These are phyloP conservation scores for Lecanosticta acicola DNA, from an alignment of 2,329 filamentous ascomycete genomes.

Conservation along the genomic window DNA sequence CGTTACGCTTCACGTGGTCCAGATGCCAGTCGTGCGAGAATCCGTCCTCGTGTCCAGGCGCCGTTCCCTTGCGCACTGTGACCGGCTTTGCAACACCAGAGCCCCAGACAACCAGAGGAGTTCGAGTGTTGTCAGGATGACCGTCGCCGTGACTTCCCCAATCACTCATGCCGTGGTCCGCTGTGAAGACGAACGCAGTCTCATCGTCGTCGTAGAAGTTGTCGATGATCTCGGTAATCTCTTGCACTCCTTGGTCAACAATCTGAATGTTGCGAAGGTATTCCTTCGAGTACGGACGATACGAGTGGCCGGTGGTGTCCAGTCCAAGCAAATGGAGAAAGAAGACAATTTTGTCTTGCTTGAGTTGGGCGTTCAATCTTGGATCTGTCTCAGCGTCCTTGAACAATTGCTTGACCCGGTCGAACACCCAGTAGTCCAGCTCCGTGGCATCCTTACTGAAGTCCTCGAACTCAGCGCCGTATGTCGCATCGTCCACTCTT, in stretches of 20 bases:
- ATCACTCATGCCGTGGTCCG: conserved; percentile 98
- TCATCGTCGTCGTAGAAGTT: conserved; percentile 76
- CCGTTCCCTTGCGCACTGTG: conserved; percentile 49
- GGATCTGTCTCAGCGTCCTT: conserved; percentile 70
- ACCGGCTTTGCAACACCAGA: conserved; percentile 78
- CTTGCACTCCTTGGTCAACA: conserved; percentile 82
- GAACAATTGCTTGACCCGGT: conserved; percentile 84
- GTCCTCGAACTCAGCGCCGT: conserved; percentile 80
- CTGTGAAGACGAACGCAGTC: conserved; percentile 94
- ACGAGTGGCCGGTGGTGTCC: conserved; percentile 81
- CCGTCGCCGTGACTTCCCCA: conserved; percentile 99
- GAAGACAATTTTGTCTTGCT: conserved; percentile 84
- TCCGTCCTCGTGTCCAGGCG: conserved; percentile 77
- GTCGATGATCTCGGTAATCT: conserved; percentile 74
- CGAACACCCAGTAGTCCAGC: conserved; percentile 92
- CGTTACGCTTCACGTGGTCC: conserved; percentile 73
- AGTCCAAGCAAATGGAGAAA: conserved; percentile 90
- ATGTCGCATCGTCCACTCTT: conserved; percentile 78
- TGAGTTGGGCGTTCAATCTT: conserved; percentile 65
- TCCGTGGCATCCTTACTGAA: conserved; percentile 75
- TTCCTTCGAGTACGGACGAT: conserved; percentile 88
- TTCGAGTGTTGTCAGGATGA: conserved; percentile 93
- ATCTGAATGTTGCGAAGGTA: conserved; percentile 93
- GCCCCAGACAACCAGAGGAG: conserved; percentile 88
- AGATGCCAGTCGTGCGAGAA: conserved; percentile 87